Base-by-base conservation (phyloP, 2,329 filamentous ascomycete genomes). In the Thielaviopsis ethacetica region DNA sequence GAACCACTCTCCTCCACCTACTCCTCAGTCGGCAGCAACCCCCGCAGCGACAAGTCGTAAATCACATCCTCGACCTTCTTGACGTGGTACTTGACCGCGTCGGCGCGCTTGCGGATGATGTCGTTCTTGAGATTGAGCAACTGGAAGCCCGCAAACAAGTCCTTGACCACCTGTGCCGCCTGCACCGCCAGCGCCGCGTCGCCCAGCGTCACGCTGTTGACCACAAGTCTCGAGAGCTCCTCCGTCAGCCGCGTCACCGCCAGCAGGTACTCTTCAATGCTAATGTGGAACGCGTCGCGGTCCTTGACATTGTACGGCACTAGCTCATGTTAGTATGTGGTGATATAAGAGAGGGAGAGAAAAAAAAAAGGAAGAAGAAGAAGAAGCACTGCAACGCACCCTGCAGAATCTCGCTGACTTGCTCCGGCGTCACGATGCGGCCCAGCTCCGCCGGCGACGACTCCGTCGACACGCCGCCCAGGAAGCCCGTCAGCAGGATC, bases 1-100 rank as follows among this genome's bases (percentile, higher is more conserved):
- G 21, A 52, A 15, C 13, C 17, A 22, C 13, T 9, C 50, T 52
- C 50, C 15, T 52, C 19, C 12, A 19, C 50, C 50, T 52, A 24
- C 26, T 52, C 50, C 26, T 30, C 51, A n/a, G 5, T 44, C 4
- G 59, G 50, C 38, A 54, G 22, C 24, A 60, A 38, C 1, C 59
- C 59, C 61, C 93, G 81, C 68, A 98, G 73, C 24, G 88, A 91
- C 59, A 98, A 74, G 70, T 98, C 93, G 68, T 98, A 98, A 56
- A 97, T 91, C 13, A 98, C 90, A 68, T 97, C 93, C 75, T 98
- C 93, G 13, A 96, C 89, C 70, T 95, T 91, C 78, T 97, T 98
- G 67, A 98, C 89, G 66, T 86, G 85, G 69, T 98, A 98, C 77
- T 98, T 98, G 71, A 98, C 86, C 5, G 85, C 86, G 72, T 98